phyloP scores from a whole-genome alignment of 768 basidiomycete genomes.

The Hericium alpestre region DNA sequence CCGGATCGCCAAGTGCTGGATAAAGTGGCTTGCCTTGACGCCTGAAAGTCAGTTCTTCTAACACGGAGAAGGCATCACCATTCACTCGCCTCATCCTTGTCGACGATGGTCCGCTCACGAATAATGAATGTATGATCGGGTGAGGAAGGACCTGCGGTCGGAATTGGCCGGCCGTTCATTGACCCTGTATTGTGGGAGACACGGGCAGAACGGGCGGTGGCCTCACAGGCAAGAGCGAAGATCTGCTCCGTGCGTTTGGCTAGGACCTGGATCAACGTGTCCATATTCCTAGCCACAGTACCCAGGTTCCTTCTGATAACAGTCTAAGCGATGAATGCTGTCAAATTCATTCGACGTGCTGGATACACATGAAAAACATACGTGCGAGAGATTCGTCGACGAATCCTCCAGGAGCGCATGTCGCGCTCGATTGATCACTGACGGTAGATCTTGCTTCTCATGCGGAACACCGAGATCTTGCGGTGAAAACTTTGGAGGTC shows the following conservation, averaged over 20 bases:
- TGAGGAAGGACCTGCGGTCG: not conserved
- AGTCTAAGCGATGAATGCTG: constrained; percentile 24
- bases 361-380: constrained; percentile 24
- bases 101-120: constrained; percentile 9
- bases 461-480: constrained; percentile 38
- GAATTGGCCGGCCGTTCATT: not conserved
- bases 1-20: constrained; percentile 10
- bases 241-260: constrained; percentile 48
- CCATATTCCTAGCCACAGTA: constrained; percentile 58
- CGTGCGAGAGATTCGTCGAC: constrained; percentile 16
- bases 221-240: constrained; percentile 53
- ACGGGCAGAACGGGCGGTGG: constrained; percentile 49
- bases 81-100: constrained; percentile 12
- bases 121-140: constrained; percentile 5
- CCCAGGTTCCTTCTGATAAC: constrained; percentile 39
- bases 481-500: constrained; percentile 39
- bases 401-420: constrained; percentile 12
- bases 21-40: not conserved
- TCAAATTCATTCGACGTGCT: constrained; percentile 2
- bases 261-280: constrained; percentile 51
- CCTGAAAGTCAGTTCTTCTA: not conserved
- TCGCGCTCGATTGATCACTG: constrained; percentile 38
- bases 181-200: not conserved
- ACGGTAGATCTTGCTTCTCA: constrained; percentile 24
- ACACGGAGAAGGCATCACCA: not conserved